Evolutionary conservation across 192 early-diverging fungal species (phyloP), one percentile per base, ranked within the genome.

Genomic region (Coemansia sp.): DNA sequence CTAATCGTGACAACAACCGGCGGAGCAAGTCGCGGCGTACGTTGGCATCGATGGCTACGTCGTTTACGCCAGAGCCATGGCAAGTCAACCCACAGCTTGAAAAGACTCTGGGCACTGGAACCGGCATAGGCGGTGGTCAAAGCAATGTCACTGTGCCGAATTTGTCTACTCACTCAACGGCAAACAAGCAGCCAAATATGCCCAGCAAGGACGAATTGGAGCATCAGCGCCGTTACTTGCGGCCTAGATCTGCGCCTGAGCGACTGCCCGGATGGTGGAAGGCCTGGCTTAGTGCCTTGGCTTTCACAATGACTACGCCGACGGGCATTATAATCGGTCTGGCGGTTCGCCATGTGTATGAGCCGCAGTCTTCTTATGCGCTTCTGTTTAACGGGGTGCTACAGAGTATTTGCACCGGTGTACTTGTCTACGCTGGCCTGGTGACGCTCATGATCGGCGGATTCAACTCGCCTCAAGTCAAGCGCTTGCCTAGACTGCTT

Each of bases 261-360:
- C 69, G 78, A 11, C 55, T 80, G 37, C 78, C 78, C 1, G 78
- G 78, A 0, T 80, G 78, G 78, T 80, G 78, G 78, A 80, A 80
- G 58, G 78, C 78, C 14, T 80, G 78, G 78, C 33, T 82, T 13
- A 87, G 88, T 67, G 87, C 86, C 1, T 21, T 84, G 17, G 47
- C 77, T 2, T 94, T 89, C 70, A 78, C 88, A 1, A 40, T 92
- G 4, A 91, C 88, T 11, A 94, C 93, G 1, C 94, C 94, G 0
- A 55, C 91, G 16, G 94, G 94, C 19, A 84, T 92, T 10, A 84
- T 86, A 23, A 89, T 95, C 52, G 94, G 94, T 6, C 88, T 94
- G 69, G 89, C 86, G 1, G 70, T 94, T 19, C 86, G 79, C 38
- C 65, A 78, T 11, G 70, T 84, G 2, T 94, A 88, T 70, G 89